Base-by-base conservation (phyloP, 257 asterid species). In the Orobanche coerulescens region DNA sequence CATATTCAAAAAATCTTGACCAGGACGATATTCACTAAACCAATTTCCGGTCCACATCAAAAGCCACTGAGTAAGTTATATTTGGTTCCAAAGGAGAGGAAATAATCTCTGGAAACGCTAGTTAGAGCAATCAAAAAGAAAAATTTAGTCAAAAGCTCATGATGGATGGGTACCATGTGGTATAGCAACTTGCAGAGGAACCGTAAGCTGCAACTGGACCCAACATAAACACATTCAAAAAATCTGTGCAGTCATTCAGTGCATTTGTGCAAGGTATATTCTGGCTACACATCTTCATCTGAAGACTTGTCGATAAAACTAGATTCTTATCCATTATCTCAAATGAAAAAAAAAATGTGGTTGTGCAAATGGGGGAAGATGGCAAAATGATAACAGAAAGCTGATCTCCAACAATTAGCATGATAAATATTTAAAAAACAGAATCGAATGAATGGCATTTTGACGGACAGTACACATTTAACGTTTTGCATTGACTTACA, bases 401-500 rank as follows among this genome's bases (percentile, higher is more conserved):
- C 20, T 19, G 66, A 23, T 47, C 11, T 49, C 33, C 30, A 12
- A 26, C 13, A 4, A 72, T 48, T 48, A 25, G 18, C 56, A 63
- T 55, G 30, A 30, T 54, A 51, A 42, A 49, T 28, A 28, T 40
- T 53, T 22, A 31, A n/a, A 54, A 31, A n/a, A 54, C 0, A n/a
- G 13, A 62, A 39, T 54, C 16, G 20, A 48, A 49, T 39, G 31
- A 51, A 47, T 26, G 58, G 18, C 51, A 49, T 44, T 46, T 39
- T 23, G 39, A 43, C 6, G 40, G 52, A 67, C 46, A 55, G 61
- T 51, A 46, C 42, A 73, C 53, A 25, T 11, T 20, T 26, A 51
- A 55, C 46, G 70, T 15, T 50, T 61, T 25, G 49, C 33, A 42
- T 26, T 57, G 24, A 86, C 98, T 93, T 82, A 88, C 95, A 59